Conservation (phyloP, 768 basidiomycete species). For the Pleurotus citrinopileatus region DNA sequence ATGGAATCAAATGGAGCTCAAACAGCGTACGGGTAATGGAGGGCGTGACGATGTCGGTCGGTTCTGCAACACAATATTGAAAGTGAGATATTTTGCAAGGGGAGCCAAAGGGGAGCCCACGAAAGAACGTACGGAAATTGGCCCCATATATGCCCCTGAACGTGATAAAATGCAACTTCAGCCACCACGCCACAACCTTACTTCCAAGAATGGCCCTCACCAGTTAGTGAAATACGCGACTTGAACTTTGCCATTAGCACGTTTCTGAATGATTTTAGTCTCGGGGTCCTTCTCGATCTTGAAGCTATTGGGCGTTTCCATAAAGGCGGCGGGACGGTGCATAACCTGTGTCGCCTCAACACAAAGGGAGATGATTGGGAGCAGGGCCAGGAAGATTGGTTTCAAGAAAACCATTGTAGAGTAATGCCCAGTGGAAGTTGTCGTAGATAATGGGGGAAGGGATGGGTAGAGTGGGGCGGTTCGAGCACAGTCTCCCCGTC, state of each 20-base stretch:
- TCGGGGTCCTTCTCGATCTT: conserved; percentile 30
- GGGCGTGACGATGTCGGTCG: conserved; percentile 55
- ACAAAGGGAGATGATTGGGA: conserved; percentile 8
- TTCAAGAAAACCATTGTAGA: conserved; percentile 11
- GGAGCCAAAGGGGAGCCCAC: conserved; percentile 10
- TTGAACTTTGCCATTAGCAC: conserved; percentile 35
- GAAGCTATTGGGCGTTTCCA: conserved; percentile 32
- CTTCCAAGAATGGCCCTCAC: conserved; percentile 17
- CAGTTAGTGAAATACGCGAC: conserved; percentile 61
- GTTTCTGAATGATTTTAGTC: conserved; percentile 38
- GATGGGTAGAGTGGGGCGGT: background rate
- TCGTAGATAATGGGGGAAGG: background rate
- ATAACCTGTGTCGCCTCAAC: conserved; percentile 49
- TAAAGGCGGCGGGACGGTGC: conserved; percentile 48
- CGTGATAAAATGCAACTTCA: background rate
- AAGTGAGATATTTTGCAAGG: conserved; percentile 4
- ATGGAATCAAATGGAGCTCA: no score
- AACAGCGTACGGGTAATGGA: conserved; percentile 67
- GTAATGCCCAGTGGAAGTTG: background rate
- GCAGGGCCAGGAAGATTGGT: conserved; percentile 1
- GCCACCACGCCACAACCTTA: background rate
- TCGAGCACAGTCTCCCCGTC: background rate
- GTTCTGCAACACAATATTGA: conserved; percentile 46
- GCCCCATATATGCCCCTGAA: conserved; percentile 55
- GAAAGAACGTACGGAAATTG: conserved; percentile 54